Evolutionary conservation across 2,329 filamentous ascomycete species (phyloP).

Genomic region (Stemphylium vesicarium): DNA sequence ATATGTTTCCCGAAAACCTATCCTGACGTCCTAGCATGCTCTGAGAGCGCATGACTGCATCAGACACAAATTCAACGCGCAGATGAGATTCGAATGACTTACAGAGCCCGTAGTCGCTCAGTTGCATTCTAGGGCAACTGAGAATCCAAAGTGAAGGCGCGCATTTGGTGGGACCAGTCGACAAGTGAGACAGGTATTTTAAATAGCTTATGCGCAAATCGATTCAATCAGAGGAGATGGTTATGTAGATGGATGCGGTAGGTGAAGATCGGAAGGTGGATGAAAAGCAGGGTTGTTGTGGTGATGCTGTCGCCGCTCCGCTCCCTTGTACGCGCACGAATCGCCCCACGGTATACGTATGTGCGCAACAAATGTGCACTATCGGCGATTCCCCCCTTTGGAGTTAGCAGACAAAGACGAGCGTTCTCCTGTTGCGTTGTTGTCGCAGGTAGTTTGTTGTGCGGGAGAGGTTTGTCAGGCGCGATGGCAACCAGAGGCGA

Average conservation of each 20-base stretch:
- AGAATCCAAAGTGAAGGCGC: not conserved
- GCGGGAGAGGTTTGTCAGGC: constrained; percentile 5
- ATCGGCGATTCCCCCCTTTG: not conserved
- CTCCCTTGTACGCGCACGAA: not conserved
- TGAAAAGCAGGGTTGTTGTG: constrained; percentile 4
- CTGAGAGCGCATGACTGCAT: constrained; percentile 5
- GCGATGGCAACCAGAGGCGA: not conserved
- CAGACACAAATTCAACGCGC: not conserved
- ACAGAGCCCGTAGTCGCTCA: constrained; percentile 8
- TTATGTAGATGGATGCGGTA: not conserved
- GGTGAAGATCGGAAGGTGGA: too few species aligned
- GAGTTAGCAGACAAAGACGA: not conserved
- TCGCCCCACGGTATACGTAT: not conserved
- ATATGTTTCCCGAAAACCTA: constrained; percentile 30
- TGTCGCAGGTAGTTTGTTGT: constrained; percentile 4
- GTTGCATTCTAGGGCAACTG: constrained; percentile 17
- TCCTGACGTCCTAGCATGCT: constrained; percentile 35
- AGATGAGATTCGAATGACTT: not conserved
- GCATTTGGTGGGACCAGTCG: not conserved
- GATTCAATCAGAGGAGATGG: not conserved
- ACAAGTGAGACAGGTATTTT: not conserved
- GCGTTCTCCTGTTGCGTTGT: not conserved
- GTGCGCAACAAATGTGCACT: not conserved
- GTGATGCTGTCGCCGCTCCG: not conserved
- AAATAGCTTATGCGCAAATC: not conserved